Base-by-base conservation (phyloP, 2,329 filamentous ascomycete species). In the Nothophoma quercina region DNA sequence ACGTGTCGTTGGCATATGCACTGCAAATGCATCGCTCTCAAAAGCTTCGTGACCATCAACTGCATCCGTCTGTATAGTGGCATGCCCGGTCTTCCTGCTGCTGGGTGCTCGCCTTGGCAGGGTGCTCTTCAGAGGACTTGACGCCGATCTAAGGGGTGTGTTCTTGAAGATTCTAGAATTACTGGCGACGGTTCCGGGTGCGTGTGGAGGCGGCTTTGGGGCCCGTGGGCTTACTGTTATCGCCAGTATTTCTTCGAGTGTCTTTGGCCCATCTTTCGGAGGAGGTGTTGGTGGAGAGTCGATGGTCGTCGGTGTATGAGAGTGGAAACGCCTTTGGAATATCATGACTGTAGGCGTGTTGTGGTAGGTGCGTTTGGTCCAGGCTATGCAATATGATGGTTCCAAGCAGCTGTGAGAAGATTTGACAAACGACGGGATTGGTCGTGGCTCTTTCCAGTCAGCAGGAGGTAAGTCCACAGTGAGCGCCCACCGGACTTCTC, bases 1-100 rank as follows among this genome's bases (percentile, higher is more conserved):
- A 2, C 70, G 60, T 4, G 70, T 73, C 1, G 68, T 70, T 2
- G 69, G 70, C 68, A 70, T 71, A 9, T 69, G 58, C 5, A 73
- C 55, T 9, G 69, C 69, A 32, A 71, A 73, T 0, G 67, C 65
- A 46, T 73, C 70, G 43, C 67, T 71, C 42, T 73, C 67, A 41
- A 73, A 73, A 2, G 63, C 60, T 5, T 63, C 61, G 3, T 67
- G 63, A 1, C 57, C 55, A 16, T 61, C 59, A 1, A 62, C 64
- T 0, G 63, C 59, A 25, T 72, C 64, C 2, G 70, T 71, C 19
- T 51, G 46, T 16, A 72, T 71, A 0, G 63, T 69, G 1, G 62
- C 60, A 30, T 62, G 54, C 5, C 59, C 59, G 4, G 58, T 68
- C 32, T 68, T 71, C 23, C 63, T 55, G 39, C 65, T 70, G 8